phyloP scores from a whole-genome alignment of 805 yeast species.

The Saturnispora dispora region DNA sequence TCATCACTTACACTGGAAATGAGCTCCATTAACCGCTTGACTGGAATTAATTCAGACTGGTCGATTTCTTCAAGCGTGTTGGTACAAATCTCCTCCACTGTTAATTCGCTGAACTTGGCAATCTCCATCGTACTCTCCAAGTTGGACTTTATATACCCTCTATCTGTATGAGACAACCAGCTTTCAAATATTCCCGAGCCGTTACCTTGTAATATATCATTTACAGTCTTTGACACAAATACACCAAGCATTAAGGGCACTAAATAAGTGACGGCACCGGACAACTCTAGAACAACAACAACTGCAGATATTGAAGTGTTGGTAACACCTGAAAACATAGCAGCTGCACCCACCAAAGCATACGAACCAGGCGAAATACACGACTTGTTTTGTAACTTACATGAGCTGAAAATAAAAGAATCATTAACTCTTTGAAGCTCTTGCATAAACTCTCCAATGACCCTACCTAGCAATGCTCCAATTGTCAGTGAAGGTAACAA shows the following conservation, averaged over 20 bases:
- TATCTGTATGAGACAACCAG: conserved; percentile 35
- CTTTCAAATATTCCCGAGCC: conserved; percentile 57
- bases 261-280: conserved; percentile 79
- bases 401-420: conserved; percentile 31
- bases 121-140: conserved; percentile 22
- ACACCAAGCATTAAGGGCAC: conserved; percentile 82
- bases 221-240: conserved; percentile 62
- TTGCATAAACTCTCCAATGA: conserved; percentile 45
- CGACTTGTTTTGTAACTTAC: conserved; percentile 31
- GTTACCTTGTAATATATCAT: conserved; percentile 42
- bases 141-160: conserved; percentile 35
- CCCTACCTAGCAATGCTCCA: conserved; percentile 53
- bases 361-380: conserved; percentile 82
- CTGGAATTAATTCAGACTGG: not conserved
- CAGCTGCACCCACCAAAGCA: conserved; percentile 82
- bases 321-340: conserved; percentile 74
- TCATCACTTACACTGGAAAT: not conserved
- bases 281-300: conserved; percentile 70
- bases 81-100: not conserved
- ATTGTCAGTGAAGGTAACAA: conserved; percentile 54
- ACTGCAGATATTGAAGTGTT: conserved; percentile 74
- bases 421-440: conserved; percentile 34
- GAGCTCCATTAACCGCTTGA: not conserved
- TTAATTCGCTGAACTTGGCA: conserved; percentile 5
- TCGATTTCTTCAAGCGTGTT: not conserved